phyloP scores from a whole-genome alignment of 805 yeast species.

The Candida boleticola region DNA sequence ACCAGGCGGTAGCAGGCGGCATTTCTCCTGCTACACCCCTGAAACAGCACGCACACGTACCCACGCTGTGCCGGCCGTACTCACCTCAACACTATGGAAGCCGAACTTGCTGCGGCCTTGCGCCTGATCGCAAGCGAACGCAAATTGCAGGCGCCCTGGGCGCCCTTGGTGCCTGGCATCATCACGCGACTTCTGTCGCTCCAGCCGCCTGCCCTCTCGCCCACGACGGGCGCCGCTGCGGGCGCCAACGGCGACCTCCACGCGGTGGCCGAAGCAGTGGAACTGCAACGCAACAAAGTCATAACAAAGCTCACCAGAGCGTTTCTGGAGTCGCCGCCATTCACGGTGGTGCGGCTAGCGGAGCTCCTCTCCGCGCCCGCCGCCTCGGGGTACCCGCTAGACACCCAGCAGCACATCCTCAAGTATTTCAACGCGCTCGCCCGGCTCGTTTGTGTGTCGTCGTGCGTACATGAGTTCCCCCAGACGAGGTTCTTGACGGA shows the following conservation, averaged over 20 bases:
- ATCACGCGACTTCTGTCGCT: slow-evolving; percentile 6
- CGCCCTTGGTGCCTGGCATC: slow-evolving; percentile 7
- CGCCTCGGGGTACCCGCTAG: slow-evolving; percentile 28
- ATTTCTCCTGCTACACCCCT: not conserved
- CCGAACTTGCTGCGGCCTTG: not conserved
- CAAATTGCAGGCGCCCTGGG: slow-evolving; percentile 5
- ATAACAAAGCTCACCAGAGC: not conserved
- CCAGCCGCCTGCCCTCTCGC: not conserved
- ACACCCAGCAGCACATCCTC: slow-evolving; percentile 24
- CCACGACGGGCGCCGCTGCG: slow-evolving; percentile 13
- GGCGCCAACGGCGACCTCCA: not conserved
- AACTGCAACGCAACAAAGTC: not conserved
- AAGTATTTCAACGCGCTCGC: slow-evolving; percentile 46
- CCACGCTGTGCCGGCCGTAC: not conserved
- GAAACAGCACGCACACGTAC: not conserved
- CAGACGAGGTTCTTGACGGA: slow-evolving; percentile 9
- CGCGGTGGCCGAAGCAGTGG: not conserved
- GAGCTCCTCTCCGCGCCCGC: slow-evolving; percentile 46
- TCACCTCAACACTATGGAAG: not conserved
- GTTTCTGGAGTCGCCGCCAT: slow-evolving; percentile 35
- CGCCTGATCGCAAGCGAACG: not conserved
- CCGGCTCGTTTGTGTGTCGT: slow-evolving; percentile 29
- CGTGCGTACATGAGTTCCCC: slow-evolving; percentile 25
- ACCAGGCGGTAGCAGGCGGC: too few species aligned
- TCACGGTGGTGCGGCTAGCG: slow-evolving; percentile 46